Evolutionary conservation across 2,329 filamentous ascomycete genomes (phyloP).

Genomic region (Penicillium sclerotigenum): DNA sequence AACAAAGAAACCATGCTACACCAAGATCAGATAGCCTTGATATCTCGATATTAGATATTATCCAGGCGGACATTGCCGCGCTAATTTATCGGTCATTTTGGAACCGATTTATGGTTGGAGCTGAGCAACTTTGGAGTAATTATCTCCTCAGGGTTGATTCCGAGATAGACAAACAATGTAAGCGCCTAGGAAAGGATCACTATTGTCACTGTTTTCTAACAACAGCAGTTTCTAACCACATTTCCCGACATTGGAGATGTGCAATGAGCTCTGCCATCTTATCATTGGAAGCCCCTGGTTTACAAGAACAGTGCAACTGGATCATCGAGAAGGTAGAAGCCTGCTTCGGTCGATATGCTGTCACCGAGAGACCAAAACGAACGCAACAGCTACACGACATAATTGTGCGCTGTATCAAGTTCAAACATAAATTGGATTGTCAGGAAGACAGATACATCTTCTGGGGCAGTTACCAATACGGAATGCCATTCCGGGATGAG

Average conservation of each 20-base stretch:
- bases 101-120: slow-evolving; percentile 5
- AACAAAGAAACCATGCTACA: not conserved
- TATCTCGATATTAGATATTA: not conserved
- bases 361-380: not conserved
- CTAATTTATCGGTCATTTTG: not conserved
- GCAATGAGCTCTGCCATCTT: slow-evolving; percentile 16
- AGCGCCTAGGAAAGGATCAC: not conserved
- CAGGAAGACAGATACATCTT: slow-evolving; percentile 17
- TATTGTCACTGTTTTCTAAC: not conserved
- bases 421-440: slow-evolving; percentile 21
- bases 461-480: slow-evolving; percentile 2
- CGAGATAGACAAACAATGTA: slow-evolving; percentile 10
- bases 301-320: not conserved
- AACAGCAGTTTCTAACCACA: slow-evolving; percentile 7
- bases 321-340: not conserved
- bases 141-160: not conserved
- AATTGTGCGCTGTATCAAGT: slow-evolving; percentile 10
- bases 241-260: slow-evolving; percentile 19
- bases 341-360: not conserved
- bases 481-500: not conserved
- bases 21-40: not conserved
- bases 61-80: not conserved
- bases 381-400: slow-evolving; percentile 6
- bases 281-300: not conserved
- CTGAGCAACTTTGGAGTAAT: not conserved